Evolutionary conservation across 2,329 filamentous ascomycete species (phyloP).

Genomic region (Colletotrichum chrysophilum): DNA sequence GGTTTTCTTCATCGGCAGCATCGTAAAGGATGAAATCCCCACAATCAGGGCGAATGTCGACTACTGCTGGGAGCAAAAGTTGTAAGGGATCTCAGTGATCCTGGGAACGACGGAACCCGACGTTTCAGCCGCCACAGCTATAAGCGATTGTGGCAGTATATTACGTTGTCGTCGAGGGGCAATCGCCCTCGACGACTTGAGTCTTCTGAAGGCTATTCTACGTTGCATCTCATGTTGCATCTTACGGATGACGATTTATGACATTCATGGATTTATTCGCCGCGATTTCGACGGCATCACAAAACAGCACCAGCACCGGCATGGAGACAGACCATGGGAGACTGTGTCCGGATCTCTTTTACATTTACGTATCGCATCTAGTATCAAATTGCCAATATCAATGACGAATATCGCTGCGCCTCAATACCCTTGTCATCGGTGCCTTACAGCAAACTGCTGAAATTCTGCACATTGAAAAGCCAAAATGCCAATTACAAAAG

Average conservation of each 20-base stretch:
- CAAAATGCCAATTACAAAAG: background rate
- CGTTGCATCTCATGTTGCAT: background rate
- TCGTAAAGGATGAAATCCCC: slow-evolving; percentile 44
- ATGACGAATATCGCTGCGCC: background rate
- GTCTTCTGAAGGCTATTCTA: background rate
- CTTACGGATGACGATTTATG: background rate
- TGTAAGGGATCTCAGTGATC: slow-evolving; percentile 1
- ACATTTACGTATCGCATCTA: background rate
- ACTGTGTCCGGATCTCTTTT: background rate
- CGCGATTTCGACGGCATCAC: background rate
- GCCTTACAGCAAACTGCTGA: background rate
- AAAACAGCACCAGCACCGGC: background rate
- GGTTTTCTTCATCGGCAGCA: slow-evolving; percentile 61
- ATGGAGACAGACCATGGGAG: slow-evolving; percentile 1
- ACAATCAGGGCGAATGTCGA: slow-evolving; percentile 51
- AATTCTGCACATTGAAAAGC: background rate
- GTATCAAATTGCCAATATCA: background rate
- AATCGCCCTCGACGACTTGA: background rate
- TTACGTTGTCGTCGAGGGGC: background rate
- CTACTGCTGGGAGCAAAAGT: slow-evolving; percentile 53
- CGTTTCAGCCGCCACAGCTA: background rate
- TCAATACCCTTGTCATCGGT: background rate
- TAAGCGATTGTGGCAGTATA: background rate
- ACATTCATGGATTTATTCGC: background rate
- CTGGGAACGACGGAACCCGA: background rate